A percentile compares a stretch with the other conserved stretches of the same genome.
These are phyloP conservation scores for Umbellularia californica DNA, from an alignment of 164 flowering plant genomes.

Conservation along the genomic window DNA sequence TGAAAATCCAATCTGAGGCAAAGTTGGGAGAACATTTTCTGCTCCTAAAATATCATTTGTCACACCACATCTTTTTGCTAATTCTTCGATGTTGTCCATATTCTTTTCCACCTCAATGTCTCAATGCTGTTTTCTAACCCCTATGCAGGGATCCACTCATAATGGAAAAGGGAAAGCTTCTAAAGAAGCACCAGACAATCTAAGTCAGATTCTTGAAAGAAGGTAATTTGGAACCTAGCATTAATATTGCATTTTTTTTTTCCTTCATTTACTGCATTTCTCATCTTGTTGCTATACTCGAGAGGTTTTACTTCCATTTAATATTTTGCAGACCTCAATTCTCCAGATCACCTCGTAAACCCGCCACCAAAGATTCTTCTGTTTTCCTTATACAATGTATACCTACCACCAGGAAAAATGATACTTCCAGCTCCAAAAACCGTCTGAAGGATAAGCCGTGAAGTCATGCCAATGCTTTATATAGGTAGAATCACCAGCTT, in stretches of 20 bases:
- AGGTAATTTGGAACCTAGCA: conserved; percentile 25
- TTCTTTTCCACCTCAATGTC: background rate
- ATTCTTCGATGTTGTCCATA: background rate
- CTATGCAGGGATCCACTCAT: conserved; percentile 21
- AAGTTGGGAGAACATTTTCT: background rate
- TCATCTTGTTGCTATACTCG: background rate
- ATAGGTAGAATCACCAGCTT: background rate
- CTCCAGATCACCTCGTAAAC: conserved; percentile 28
- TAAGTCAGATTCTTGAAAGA: conserved; percentile 20
- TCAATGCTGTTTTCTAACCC: background rate
- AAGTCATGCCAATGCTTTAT: background rate
- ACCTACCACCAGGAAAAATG: conserved; percentile 19
- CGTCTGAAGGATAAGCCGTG: conserved; percentile 9
- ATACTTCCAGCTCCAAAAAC: conserved; percentile 9
- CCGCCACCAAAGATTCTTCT: conserved; percentile 20
- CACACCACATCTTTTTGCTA: background rate
- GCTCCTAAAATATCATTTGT: background rate
- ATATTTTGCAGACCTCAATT: conserved; percentile 17
- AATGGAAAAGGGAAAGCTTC: conserved; percentile 12
- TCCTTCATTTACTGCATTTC: background rate
- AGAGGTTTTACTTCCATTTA: background rate
- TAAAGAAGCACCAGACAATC: conserved; percentile 13
- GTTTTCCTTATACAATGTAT: conserved; percentile 18
- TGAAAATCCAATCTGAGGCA: background rate
- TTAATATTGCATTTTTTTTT: background rate